These are phyloP conservation scores for Auricularia sp. DNA, from an alignment of 768 basidiomycete genomes.

Conservation along the genomic window DNA sequence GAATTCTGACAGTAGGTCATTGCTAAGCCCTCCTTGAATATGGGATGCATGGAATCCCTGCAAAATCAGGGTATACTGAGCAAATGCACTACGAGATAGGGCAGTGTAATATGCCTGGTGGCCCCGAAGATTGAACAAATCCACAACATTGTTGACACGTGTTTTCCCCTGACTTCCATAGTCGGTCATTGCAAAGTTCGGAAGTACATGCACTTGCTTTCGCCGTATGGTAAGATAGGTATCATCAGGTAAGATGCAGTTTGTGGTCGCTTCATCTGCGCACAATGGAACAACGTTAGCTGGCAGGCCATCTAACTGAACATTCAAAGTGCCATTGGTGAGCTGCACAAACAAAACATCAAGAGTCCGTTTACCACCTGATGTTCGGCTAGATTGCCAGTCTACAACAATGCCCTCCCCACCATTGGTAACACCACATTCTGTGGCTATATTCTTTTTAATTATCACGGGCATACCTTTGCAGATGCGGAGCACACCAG, in stretches of 20 bases:
- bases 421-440: constrained; percentile 17
- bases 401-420: constrained; percentile 12
- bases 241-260: constrained; percentile 8
- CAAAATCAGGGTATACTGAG: constrained; percentile 11
- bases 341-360: constrained; percentile 12
- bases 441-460: constrained; percentile 15
- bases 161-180: constrained; percentile 15
- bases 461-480: constrained; percentile 15
- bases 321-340: constrained; percentile 1
- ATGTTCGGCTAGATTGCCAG: constrained; percentile 5
- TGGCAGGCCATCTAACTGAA: constrained; percentile 10
- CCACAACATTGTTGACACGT: constrained; percentile 9
- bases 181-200: constrained; percentile 18
- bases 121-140: constrained; percentile 7
- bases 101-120: constrained; percentile 15
- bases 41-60: constrained; percentile 7
- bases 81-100: constrained; percentile 12
- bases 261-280: neutral
- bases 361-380: neutral
- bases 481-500: constrained; percentile 13
- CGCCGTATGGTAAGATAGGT: neutral
- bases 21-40: constrained; percentile 7
- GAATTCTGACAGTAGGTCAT: constrained; percentile 13
- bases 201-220: constrained; percentile 11
- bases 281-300: constrained; percentile 13